These are phyloP conservation scores for Sordariomycetes sp. DNA, from an alignment of 2,329 filamentous ascomycete genomes.

Conservation along the genomic window DNA sequence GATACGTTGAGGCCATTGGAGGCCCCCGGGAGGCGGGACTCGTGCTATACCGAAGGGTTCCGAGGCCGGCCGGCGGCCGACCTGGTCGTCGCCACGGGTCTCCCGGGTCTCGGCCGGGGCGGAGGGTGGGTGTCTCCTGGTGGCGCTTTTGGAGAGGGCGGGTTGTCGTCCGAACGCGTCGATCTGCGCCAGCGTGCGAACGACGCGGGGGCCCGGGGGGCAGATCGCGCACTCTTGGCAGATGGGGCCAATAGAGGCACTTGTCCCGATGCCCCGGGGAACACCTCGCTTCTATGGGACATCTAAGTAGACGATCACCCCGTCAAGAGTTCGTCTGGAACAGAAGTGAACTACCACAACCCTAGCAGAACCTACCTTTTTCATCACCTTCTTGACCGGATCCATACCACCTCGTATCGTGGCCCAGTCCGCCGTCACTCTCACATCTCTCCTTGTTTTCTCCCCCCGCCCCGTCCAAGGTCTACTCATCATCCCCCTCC, in stretches of 20 bases:
- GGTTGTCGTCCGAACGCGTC: neutral
- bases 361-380: too few relatives aligned
- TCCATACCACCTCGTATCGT: too few relatives aligned
- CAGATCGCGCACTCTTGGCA: neutral
- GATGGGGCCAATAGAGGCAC: neutral
- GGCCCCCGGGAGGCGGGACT: neutral
- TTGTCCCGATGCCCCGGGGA: neutral
- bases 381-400: too few relatives aligned
- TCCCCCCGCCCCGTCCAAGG: too few relatives aligned
- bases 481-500: too few relatives aligned
- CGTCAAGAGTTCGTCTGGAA: too few relatives aligned
- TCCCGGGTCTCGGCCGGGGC: neutral
- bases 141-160: neutral
- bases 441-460: too few relatives aligned
- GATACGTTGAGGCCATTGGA: neutral
- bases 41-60: neutral
- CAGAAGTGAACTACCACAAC: too few relatives aligned
- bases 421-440: too few relatives aligned
- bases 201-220: neutral
- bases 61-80: neutral
- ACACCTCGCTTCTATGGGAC: neutral
- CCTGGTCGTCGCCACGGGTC: neutral
- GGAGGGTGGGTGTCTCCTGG: neutral
- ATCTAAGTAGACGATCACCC: too few relatives aligned
- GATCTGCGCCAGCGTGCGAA: neutral